Evolutionary conservation across 1,284 basidiomycete species (phyloP), one percentile per base, ranked within the genome.

Genomic region (Trichosporon sp.): DNA sequence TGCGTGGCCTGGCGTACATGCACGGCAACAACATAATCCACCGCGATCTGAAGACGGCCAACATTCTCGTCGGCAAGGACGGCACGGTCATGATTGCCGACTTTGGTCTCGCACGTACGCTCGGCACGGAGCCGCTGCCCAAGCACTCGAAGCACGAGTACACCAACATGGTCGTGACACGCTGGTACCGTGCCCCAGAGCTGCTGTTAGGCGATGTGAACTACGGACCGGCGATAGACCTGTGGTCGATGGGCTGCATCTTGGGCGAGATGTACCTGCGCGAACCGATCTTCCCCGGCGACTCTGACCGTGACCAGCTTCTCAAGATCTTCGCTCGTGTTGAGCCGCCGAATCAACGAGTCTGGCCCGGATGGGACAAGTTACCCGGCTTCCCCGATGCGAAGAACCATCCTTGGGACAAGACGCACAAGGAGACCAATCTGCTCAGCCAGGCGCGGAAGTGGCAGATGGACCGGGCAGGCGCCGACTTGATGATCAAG

Each of bases 1-100:
- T 98, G 31, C 89, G 95, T 77, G 96, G 96, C 4, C 93, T 94
- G 3, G 89, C 91, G 64, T 97, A 96, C 76, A 90, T 99, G 85
- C 96, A 99, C 80, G 84, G 86, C 68, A 97, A 98, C 78, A 87
- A 91, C 70, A 94, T 97, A 71, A 83, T 99, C 10, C 95, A 99
- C 79, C 92, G 96, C 61, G 96, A 99, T 75, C 94, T 99, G 88
- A 99, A 99, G 79, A 92, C 95, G 6, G 95, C 96, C 31, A 99
- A 99, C 76, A 81, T 99, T 61, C 88, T 99, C 56, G 96, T 99
- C 64, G 89, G 88, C 62, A 95, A 96, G 74, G 81, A 84, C 2
- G 94, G 94, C 5, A 83, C 84, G 27, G 82, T 95, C 23, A 88
- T 88, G 73, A 95, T 99, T 69, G 96, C 95, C 11, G 95, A 99